phyloP scores from a whole-genome alignment of 306 rosid species.

The Prunus dulcis region DNA sequence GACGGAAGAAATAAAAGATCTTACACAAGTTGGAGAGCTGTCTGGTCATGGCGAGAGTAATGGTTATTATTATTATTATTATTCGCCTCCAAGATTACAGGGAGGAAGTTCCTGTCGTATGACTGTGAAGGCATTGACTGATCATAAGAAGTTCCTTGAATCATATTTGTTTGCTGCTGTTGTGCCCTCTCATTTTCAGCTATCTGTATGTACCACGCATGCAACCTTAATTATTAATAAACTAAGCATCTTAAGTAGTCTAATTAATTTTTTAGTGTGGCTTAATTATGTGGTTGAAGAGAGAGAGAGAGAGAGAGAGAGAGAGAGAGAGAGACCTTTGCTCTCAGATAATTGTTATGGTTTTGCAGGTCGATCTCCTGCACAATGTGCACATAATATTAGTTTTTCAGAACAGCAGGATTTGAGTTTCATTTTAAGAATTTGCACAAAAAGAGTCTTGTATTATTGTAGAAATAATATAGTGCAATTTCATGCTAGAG shows the following conservation, averaged over 20 bases:
- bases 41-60: slow-evolving; percentile 61
- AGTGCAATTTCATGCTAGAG: neutral
- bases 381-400: slow-evolving; percentile 13
- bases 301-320: slow-evolving; percentile 21
- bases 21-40: slow-evolving; percentile 85
- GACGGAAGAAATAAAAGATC: neutral
- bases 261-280: neutral
- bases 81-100: slow-evolving; percentile 44
- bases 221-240: neutral
- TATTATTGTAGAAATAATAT: neutral
- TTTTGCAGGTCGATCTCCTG: slow-evolving; percentile 91
- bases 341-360: slow-evolving; percentile 78
- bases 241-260: too few species aligned
- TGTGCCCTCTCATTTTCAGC: slow-evolving; percentile 74
- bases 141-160: slow-evolving; percentile 42
- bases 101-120: slow-evolving; percentile 56
- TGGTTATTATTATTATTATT: slow-evolving; percentile 42
- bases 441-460: neutral
- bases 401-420: neutral
- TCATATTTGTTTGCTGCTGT: slow-evolving; percentile 49
- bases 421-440: neutral
- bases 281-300: neutral
- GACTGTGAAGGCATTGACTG: slow-evolving; percentile 47
- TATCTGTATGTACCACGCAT: slow-evolving; percentile 49
- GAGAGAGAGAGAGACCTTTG: slow-evolving; percentile 48